These are phyloP conservation scores for Pachysolen tannophilus DNA, from an alignment of 805 yeast species.

Conservation along the genomic window DNA sequence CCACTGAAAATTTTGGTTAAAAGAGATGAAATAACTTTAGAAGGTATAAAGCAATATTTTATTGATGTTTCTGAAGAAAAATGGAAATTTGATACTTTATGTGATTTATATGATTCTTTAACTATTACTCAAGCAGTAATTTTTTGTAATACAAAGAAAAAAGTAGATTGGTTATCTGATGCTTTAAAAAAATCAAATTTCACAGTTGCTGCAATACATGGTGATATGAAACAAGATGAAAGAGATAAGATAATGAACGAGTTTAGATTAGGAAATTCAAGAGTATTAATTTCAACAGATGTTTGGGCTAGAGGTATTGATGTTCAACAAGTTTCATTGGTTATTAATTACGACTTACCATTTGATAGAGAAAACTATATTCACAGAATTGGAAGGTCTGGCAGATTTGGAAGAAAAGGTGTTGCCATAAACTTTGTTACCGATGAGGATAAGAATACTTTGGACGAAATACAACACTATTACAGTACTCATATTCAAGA, in stretches of 20 bases:
- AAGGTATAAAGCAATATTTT: slow-evolving; percentile 91
- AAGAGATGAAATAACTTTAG: slow-evolving; percentile 91
- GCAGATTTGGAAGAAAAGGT: slow-evolving; percentile 98
- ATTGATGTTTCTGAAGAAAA: slow-evolving; percentile 89
- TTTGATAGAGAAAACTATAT: slow-evolving; percentile 87
- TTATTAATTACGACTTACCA: slow-evolving; percentile 90
- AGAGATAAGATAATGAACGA: slow-evolving; percentile 94
- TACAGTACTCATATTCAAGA: slow-evolving; percentile 87
- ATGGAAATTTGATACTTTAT: slow-evolving; percentile 89
- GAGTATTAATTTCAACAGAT: slow-evolving; percentile 90
- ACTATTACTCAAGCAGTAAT: slow-evolving; percentile 97
- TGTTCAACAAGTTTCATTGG: slow-evolving; percentile 94
- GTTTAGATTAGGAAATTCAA: slow-evolving; percentile 88
- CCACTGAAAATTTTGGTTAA: slow-evolving; percentile 92
- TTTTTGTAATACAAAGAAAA: slow-evolving; percentile 92
- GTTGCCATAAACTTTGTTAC: slow-evolving; percentile 94
- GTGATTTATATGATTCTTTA: slow-evolving; percentile 91
- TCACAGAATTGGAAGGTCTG: slow-evolving; percentile 97
- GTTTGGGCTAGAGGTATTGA: slow-evolving; percentile 97
- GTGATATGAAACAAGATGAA: slow-evolving; percentile 90
- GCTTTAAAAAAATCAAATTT: slow-evolving; percentile 72
- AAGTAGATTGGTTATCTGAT: slow-evolving; percentile 83
- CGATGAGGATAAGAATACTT: slow-evolving; percentile 58
- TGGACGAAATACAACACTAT: slow-evolving; percentile 83
- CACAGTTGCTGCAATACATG: slow-evolving; percentile 92